Evolutionary conservation across 2,329 filamentous ascomycete genomes (phyloP), one percentile per base, ranked within the genome.

Genomic region (Lasiodiplodia hormozganensis): DNA sequence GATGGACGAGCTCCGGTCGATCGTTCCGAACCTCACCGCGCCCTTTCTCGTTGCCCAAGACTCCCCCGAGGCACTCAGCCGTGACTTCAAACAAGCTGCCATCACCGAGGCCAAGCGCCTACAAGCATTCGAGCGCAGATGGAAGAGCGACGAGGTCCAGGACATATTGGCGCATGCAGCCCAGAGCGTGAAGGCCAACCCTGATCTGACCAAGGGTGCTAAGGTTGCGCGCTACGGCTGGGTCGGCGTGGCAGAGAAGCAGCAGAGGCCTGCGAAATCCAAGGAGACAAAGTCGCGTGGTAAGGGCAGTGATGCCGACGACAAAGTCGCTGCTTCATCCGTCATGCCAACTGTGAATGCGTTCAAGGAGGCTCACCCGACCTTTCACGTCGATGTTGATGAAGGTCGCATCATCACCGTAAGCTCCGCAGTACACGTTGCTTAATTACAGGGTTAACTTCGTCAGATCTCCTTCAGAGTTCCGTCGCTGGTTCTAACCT

Each of bases 1-100:
- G 82, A 74, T 85, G 25, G 78, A 83, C 49, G 72, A 75, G 47
- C 74, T 84, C 5, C 82, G 83, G 65, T 76, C 79, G 11, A 76
- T 79, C 2, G 79, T 85, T 25, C 82, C 82, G 5, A 76, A 77
- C 16, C 74, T 84, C 23, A 75, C 83, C 43, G 72, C 79, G 11
- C 82, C 82, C 2, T 76, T 85, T 51, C 73, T 73, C 53, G 70
- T 71, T 6, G 70, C 74, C 16, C 72, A 74, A 10, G 73, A 68
- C 14, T 70, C 65, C 34, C 68, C 70, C 31, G 72, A 77, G 10
- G 73, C 77, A 4, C 76, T 81, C 23, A 82, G 80, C 73, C 76
- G 74, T 60, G 73, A 77, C 16, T 77, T 81, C 62, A 80, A 78
- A 58, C 75, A 79, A 40, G 76, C 79, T 21, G 78, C 81, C 4